Base-by-base conservation (phyloP, 805 yeast species). In the Candida yuanshanica region DNA sequence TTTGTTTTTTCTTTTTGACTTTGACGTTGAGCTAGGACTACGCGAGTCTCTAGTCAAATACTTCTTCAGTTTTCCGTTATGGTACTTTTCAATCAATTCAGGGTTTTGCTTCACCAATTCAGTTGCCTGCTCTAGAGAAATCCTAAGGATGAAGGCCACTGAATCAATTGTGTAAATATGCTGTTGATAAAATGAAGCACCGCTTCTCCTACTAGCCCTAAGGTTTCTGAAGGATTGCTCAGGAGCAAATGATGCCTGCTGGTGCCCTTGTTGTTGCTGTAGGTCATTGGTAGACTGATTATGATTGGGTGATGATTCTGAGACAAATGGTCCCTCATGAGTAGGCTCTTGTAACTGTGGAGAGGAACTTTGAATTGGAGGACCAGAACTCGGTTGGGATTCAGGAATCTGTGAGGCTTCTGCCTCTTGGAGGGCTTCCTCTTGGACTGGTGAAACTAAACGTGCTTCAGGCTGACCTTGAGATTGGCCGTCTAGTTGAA, bases 61-160 rank as follows among this genome's bases (percentile, higher is more conserved):
- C 14, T 31, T 49, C 39, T 35, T 39, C 23, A 52, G 46, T 33
- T 47, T 51, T 33, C 51, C 56, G 47, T 46, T 49, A 51, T 46
- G 65, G 48, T 46, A 61, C 56, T 46, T 56, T 18, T 47, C 57
- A 41, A 48, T 51, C 39, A 50, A 46, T n/a, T 44, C 46, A 8
- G 52, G 55, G 10, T 49, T 51, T 5, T 38, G 33, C n/a, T 45
- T 43, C 18, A 55, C 58, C 20, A 53, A 22, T 9, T 44, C 49
- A 7, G 52, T 40, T 0, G 60, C 60, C 7, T 46, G 42, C 18
- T 47, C 53, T 1, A 33, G 21, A 8, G 51, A 37, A 4, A 54
- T 46, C 17, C 38, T 45, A 11, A 55, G 39, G 14, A 39, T 35
- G 29, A 52, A 54, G 2, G 49, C 37, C 1, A 55, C 57, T 2